Percentiles rank a stretch among this genome's conserved stretches.
phyloP scores from a whole-genome alignment of 179 eudicot species.

The Sideroxylon spinosum region DNA sequence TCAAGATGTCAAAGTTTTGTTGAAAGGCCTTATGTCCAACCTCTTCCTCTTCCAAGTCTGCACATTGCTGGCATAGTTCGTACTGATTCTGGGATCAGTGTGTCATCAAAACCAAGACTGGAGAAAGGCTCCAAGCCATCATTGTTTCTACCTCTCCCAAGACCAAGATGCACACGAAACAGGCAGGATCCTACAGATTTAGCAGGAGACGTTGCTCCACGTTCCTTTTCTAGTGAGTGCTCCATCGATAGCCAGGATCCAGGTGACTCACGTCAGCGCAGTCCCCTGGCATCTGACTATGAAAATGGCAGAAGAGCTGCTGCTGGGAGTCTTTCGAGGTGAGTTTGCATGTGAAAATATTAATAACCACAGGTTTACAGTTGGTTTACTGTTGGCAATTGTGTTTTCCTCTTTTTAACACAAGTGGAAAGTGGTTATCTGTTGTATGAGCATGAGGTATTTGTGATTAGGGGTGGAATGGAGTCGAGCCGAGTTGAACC shows the following conservation, averaged over 20 bases:
- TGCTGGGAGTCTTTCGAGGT: constrained; percentile 85
- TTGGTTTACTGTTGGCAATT: not conserved
- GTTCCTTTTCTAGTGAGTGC: constrained; percentile 74
- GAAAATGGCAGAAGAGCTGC: constrained; percentile 61
- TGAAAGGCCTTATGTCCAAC: constrained; percentile 72
- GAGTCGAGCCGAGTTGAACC: no score
- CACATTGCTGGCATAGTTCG: constrained; percentile 56
- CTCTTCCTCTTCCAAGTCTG: constrained; percentile 75
- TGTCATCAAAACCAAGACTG: constrained; percentile 49
- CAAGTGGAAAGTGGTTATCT: not conserved
- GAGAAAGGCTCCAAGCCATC: constrained; percentile 61
- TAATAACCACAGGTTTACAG: not conserved
- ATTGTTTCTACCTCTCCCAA: constrained; percentile 63
- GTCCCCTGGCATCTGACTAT: constrained; percentile 71
- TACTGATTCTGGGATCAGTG: constrained; percentile 67
- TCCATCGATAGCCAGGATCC: constrained; percentile 81
- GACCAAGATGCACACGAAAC: constrained; percentile 64
- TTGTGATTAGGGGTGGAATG: not conserved
- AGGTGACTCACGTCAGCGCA: constrained; percentile 56
- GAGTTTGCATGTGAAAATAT: constrained; percentile 20
- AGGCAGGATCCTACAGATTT: constrained; percentile 62
- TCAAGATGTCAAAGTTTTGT: constrained; percentile 89
- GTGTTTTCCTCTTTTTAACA: not conserved
- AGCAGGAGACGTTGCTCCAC: constrained; percentile 59
- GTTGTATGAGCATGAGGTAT: constrained; percentile 8